A percentile compares a stretch with the other conserved stretches of the same genome.
phyloP scores from a whole-genome alignment of 225 moss, liverwort and hornwort genomes.

The Sphagnum tenellum region DNA sequence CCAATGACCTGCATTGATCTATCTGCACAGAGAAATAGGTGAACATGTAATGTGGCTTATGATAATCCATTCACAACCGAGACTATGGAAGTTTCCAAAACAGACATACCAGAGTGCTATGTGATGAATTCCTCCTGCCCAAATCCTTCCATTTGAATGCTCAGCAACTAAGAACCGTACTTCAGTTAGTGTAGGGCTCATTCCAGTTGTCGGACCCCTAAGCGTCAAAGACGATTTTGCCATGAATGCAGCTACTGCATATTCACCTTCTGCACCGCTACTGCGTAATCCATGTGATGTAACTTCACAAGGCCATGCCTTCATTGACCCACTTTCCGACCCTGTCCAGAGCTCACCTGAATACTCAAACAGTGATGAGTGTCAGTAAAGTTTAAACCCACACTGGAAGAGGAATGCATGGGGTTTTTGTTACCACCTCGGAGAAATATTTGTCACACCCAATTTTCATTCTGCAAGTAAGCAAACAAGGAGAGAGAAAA shows the following conservation, averaged over 20 bases:
- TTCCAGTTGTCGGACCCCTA: slow-evolving; percentile 32
- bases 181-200: slow-evolving; percentile 58
- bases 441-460: too few relatives aligned
- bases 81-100: background rate
- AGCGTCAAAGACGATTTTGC: slow-evolving; percentile 54
- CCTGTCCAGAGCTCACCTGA: slow-evolving; percentile 96
- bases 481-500: background rate
- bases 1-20: too few relatives aligned
- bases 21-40: too few relatives aligned
- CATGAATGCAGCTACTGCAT: slow-evolving; percentile 34
- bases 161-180: slow-evolving; percentile 73
- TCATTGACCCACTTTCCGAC: slow-evolving; percentile 77
- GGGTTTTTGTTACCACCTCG: too few relatives aligned
- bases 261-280: slow-evolving; percentile 35
- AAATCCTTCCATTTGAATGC: slow-evolving; percentile 74
- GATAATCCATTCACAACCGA: too few relatives aligned
- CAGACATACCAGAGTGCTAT: slow-evolving; percentile 69
- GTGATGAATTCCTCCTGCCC: slow-evolving; percentile 74
- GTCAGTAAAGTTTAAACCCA: background rate
- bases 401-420: background rate
- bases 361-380: background rate
- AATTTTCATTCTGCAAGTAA: too few relatives aligned
- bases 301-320: slow-evolving; percentile 78
- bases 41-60: too few relatives aligned
- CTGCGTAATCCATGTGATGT: slow-evolving; percentile 30